Percentiles rank a stretch among this genome's conserved stretches.
These are phyloP conservation scores for Eutypa lata DNA, from an alignment of 2,329 filamentous ascomycete genomes.

Conservation along the genomic window DNA sequence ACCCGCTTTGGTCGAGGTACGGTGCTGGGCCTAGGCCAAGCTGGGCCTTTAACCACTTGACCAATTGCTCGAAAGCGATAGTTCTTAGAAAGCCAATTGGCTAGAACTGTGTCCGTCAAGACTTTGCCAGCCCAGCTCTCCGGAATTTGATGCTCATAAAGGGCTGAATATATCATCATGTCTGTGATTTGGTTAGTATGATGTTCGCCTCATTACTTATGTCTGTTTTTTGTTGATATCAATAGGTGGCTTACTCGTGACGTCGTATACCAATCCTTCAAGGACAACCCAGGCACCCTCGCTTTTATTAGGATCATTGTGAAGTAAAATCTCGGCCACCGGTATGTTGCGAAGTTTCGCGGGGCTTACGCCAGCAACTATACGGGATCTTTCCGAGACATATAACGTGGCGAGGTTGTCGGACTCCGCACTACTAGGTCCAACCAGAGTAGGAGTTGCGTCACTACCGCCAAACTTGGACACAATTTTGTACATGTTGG, in stretches of 20 bases:
- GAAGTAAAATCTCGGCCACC: constrained; percentile 4
- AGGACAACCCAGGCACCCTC: constrained; percentile 6
- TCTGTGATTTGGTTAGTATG: too few relatives aligned
- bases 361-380: constrained; percentile 7
- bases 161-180: background rate
- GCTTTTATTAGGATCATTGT: background rate
- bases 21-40: too few relatives aligned
- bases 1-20: too few relatives aligned
- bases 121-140: background rate
- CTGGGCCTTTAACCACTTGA: background rate
- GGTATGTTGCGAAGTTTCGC: constrained; percentile 5
- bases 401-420: constrained; percentile 7
- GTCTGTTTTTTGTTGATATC: background rate
- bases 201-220: background rate
- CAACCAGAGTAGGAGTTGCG: constrained; percentile 1
- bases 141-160: background rate
- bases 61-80: background rate
- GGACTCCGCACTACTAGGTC: background rate
- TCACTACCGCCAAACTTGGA: constrained; percentile 3
- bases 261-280: constrained; percentile 7
- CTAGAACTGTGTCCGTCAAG: background rate
- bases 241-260: constrained; percentile 7
- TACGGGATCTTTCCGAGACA: constrained; percentile 2
- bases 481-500: constrained; percentile 1
- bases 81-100: background rate